phyloP scores from a whole-genome alignment of 2,329 filamentous ascomycete species.

The Verticillium tricorpus region DNA sequence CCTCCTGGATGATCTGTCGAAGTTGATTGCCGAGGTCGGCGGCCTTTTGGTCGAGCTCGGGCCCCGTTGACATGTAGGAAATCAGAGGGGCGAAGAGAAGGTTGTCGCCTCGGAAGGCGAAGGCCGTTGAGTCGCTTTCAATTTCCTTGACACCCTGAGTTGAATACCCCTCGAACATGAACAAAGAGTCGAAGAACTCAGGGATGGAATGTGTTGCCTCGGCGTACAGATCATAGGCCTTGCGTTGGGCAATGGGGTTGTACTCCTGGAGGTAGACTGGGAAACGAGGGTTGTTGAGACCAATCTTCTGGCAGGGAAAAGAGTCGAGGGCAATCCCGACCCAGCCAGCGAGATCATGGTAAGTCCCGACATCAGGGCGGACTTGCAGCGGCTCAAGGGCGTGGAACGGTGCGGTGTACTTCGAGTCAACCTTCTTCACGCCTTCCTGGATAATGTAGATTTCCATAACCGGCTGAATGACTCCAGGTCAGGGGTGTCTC shows the following conservation, averaged over 20 bases:
- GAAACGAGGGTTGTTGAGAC: conserved; percentile 35
- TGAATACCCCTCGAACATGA: conserved; percentile 55
- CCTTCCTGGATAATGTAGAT: conserved; percentile 39
- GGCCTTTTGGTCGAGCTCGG: conserved; percentile 27
- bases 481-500: neutral
- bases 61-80: conserved; percentile 26
- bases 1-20: conserved; percentile 29
- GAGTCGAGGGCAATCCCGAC: conserved; percentile 31
- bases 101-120: conserved; percentile 39
- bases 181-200: conserved; percentile 30
- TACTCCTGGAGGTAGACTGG: conserved; percentile 37
- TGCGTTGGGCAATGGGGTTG: conserved; percentile 22
- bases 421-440: conserved; percentile 31
- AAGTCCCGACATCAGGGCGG: conserved; percentile 30
- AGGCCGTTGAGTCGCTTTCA: conserved; percentile 32
- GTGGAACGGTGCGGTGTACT: conserved; percentile 37
- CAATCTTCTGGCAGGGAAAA: conserved; percentile 35
- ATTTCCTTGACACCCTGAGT: conserved; percentile 36
- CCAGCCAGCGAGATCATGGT: conserved; percentile 39
- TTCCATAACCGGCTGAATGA: conserved; percentile 30
- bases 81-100: conserved; percentile 34
- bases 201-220: conserved; percentile 14
- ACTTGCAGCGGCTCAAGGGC: conserved; percentile 31
- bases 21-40: conserved; percentile 29
- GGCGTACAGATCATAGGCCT: conserved; percentile 27